Evolutionary conservation across 257 asterid genomes (phyloP).

Genomic region (Primulina huaijiensis): DNA sequence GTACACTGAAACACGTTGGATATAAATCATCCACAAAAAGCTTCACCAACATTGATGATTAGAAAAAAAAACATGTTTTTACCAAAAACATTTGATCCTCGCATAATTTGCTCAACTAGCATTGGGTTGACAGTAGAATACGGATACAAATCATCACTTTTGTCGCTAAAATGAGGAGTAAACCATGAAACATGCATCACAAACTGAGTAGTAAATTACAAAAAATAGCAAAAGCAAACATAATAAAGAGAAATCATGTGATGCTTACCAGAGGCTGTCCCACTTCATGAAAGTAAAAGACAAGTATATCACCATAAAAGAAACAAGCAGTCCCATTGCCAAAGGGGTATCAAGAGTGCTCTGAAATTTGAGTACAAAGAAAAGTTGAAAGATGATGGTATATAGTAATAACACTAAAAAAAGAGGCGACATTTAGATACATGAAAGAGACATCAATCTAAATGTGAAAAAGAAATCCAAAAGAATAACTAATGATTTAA

Average conservation of each 20-base stretch:
- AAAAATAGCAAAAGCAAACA: constrained; percentile 18
- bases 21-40: constrained; percentile 1
- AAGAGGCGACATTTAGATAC: neutral
- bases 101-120: constrained; percentile 12
- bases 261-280: constrained; percentile 40
- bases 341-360: constrained; percentile 70
- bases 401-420: constrained; percentile 5
- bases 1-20: constrained; percentile 10
- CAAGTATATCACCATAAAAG: constrained; percentile 37
- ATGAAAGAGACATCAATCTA: constrained; percentile 1
- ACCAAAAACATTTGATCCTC: constrained; percentile 1
- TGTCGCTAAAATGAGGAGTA: neutral
- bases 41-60: constrained; percentile 3
- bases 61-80: neutral
- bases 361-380: constrained; percentile 40
- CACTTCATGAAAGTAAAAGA: constrained; percentile 35
- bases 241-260: constrained; percentile 16
- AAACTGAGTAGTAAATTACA: neutral
- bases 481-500: neutral
- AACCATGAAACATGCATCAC: constrained; percentile 3
- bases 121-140: neutral
- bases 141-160: neutral
- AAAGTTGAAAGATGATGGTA: constrained; percentile 23
- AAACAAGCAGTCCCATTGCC: constrained; percentile 53
- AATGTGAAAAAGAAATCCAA: neutral